Evolutionary conservation across 2,329 filamentous ascomycete species (phyloP).

Genomic region (Ophiobolus disseminans): DNA sequence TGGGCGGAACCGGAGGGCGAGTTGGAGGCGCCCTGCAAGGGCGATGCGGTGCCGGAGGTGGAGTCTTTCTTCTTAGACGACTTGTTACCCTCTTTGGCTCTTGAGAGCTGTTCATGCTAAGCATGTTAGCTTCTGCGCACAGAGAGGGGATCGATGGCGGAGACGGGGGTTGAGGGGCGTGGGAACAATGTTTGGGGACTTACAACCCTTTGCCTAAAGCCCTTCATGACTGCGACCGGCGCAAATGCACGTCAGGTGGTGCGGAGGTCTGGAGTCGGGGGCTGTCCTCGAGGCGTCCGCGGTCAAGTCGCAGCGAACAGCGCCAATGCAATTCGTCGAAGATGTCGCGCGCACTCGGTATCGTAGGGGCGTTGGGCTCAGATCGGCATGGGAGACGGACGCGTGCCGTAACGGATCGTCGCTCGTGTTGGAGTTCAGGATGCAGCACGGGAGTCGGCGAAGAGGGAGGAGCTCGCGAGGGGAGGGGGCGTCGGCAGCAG

Average conservation of each 20-base stretch:
- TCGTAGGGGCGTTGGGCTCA: conserved; percentile 30
- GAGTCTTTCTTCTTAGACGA: conserved; percentile 71
- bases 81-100: conserved; percentile 81
- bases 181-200: conserved; percentile 55
- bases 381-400: conserved; percentile 39
- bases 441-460: conserved; percentile 32
- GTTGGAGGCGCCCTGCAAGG: conserved; percentile 66
- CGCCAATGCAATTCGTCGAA: conserved; percentile 33
- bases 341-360: conserved; percentile 27
- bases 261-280: conserved; percentile 32
- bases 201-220: conserved; percentile 97
- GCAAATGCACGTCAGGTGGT: conserved; percentile 38
- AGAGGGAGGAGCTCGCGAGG: conserved; percentile 29
- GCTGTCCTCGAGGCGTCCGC: conserved; percentile 30
- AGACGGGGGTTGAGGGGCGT: conserved; percentile 33
- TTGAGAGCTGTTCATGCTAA: conserved; percentile 83
- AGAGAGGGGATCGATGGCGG: conserved; percentile 31
- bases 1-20: conserved; percentile 68
- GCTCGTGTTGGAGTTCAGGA: conserved; percentile 36
- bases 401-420: conserved; percentile 33
- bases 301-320: conserved; percentile 32
- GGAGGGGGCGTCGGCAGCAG: conserved; percentile 30
- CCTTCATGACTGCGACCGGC: conserved; percentile 77
- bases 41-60: conserved; percentile 76
- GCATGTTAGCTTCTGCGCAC: conserved; percentile 56